Evolutionary conservation across 1,284 basidiomycete genomes (phyloP).

Genomic region (Athelia sp.): DNA sequence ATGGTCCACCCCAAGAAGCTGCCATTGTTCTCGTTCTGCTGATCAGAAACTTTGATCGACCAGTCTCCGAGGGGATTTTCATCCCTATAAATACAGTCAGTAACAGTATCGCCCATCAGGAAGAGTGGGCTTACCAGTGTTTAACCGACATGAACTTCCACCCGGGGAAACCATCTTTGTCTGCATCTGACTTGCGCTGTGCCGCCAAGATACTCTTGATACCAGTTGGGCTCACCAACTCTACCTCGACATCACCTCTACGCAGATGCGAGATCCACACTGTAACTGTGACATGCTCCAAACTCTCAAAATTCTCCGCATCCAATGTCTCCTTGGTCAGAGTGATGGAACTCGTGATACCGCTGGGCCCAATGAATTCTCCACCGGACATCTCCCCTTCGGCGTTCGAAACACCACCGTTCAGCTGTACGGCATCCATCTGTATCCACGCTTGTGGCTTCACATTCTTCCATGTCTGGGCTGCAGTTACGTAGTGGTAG

Average conservation of each 20-base stretch:
- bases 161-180: constrained; percentile 74
- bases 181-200: constrained; percentile 66
- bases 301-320: constrained; percentile 75
- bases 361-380: constrained; percentile 59
- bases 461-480: constrained; percentile 80
- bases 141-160: constrained; percentile 99
- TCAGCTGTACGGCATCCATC: constrained; percentile 66
- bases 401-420: constrained; percentile 55
- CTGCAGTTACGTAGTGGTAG: constrained; percentile 77
- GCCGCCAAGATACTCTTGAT: constrained; percentile 83
- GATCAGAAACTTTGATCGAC: constrained; percentile 85
- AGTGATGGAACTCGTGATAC: constrained; percentile 63
- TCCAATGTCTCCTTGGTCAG: constrained; percentile 72
- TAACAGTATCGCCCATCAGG: constrained; percentile 1
- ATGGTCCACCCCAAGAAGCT: constrained; percentile 90
- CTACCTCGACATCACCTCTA: constrained; percentile 92
- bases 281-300: constrained; percentile 92
- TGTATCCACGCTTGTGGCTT: constrained; percentile 94
- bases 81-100: constrained; percentile 58
- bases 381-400: constrained; percentile 62
- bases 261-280: constrained; percentile 90
- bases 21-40: constrained; percentile 61
- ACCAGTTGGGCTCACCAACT: constrained; percentile 82
- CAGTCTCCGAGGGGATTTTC: constrained; percentile 93
- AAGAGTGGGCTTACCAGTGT: constrained; percentile 73